Evolutionary conservation across 257 asterid genomes (phyloP), one percentile per base, ranked within the genome.

Genomic region (Fraxinus excelsior): DNA sequence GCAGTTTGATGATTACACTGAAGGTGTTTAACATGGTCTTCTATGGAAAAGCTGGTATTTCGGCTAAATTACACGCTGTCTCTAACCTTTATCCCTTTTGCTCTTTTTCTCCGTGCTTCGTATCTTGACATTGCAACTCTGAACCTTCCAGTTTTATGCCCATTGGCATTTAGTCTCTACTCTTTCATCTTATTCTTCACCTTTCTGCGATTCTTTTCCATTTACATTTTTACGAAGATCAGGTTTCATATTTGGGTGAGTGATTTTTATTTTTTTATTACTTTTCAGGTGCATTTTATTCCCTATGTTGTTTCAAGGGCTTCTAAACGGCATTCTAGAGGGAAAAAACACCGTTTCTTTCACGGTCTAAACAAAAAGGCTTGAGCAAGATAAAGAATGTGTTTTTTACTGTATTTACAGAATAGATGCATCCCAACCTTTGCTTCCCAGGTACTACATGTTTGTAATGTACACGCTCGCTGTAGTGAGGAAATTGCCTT

Each of bases 291-390:
- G 72, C 96, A 90, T 5, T 95, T 93, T 53, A 51, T 89, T 68
- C 89, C 97, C 12, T 91, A 89, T 66, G 89, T 90, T 49, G 85
- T 77, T 76, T 81, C 98, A 12, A 91, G 89, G 85, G 88, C 91
- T 75, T 82, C 85, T 5, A 74, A 82, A 71, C 90, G 74, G 84
- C 98, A 88, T 80, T 77, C 96, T 4, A 87, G 78, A 91, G 85
- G 94, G 84, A 42, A 83, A 94, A 94, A 88, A 67, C 96, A 90
- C 72, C 84, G 97, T 4, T 89, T 95, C 86, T 88, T 93, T 81
- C 98, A 88, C 70, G 95, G 96, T 58, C 85, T 85, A 51, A 91
- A 86, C 86, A 86, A 80, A 80, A 83, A 70, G 74, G 82, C 84
- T 0, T 82, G 86, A 85, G 74, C 81, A n/a, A 40, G 11, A 34